Conservation (phyloP, 2,329 filamentous ascomycete species). For the Fusarium sp. region DNA sequence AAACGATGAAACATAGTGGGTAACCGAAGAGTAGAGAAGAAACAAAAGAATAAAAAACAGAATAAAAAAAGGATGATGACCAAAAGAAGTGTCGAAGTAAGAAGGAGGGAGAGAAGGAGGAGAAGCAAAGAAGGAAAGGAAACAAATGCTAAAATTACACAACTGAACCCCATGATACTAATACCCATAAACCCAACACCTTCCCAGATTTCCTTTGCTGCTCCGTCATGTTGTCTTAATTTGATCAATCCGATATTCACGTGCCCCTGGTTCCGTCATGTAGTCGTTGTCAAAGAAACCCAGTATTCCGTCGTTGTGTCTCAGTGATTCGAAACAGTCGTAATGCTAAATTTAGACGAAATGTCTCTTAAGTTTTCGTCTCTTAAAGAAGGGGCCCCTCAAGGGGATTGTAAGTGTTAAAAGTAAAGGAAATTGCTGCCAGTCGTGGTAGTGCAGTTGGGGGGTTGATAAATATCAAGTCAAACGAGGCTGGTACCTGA, state of each 20-base stretch:
- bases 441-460: not conserved
- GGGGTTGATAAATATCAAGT: conserved; percentile 7
- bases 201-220: conserved; percentile 22
- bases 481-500: not conserved
- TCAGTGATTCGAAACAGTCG: conserved; percentile 17
- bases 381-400: conserved; percentile 15
- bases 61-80: conserved; percentile 5
- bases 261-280: conserved; percentile 28
- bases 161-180: conserved; percentile 26
- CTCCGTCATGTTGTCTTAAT: conserved; percentile 28
- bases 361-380: conserved; percentile 7
- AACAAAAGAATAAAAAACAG: conserved; percentile 7
- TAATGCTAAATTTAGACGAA: conserved; percentile 7
- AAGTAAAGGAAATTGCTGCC: conserved; percentile 10
- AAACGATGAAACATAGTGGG: conserved; percentile 33
- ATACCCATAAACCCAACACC: conserved; percentile 31
- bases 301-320: conserved; percentile 19
- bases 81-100: conserved; percentile 6
- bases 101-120: conserved; percentile 8
- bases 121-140: conserved; percentile 7
- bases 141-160: conserved; percentile 39
- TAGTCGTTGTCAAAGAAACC: conserved; percentile 38
- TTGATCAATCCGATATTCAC: conserved; percentile 32
- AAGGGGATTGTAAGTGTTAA: conserved; percentile 24
- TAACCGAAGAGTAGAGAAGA: conserved; percentile 28